Conservation (phyloP, 2,329 filamentous ascomycete species). For the Paraconiothyrium brasiliense region DNA sequence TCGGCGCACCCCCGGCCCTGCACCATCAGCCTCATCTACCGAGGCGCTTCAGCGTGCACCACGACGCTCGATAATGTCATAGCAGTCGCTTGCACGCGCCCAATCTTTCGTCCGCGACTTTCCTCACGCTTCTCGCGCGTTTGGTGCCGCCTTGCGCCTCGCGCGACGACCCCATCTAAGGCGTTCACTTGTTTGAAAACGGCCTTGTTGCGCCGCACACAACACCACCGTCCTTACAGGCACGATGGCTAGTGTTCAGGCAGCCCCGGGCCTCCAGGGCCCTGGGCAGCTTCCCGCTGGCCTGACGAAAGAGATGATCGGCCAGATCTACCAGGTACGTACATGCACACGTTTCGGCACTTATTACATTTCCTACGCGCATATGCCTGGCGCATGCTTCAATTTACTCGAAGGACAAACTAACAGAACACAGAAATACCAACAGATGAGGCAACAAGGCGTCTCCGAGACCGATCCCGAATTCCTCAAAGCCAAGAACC, state of each 20-base stretch:
- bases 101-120: constrained; percentile 34
- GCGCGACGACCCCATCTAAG: constrained; percentile 32
- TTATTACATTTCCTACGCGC: constrained; percentile 20
- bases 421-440: constrained; percentile 75
- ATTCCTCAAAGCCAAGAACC: constrained; percentile 80
- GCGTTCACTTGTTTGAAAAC: constrained; percentile 21
- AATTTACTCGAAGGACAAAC: constrained; percentile 22
- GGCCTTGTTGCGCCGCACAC: constrained; percentile 26
- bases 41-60: constrained; percentile 36
- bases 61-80: constrained; percentile 48
- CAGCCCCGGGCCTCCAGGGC: constrained; percentile 73
- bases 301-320: constrained; percentile 79
- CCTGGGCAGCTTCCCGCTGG: constrained; percentile 70
- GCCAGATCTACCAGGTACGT: constrained; percentile 75
- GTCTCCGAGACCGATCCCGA: constrained; percentile 86
- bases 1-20: constrained; percentile 40
- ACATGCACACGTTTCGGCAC: constrained; percentile 7
- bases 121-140: constrained; percentile 36
- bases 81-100: constrained; percentile 39
- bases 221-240: constrained; percentile 23
- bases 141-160: constrained; percentile 24
- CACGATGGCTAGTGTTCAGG: constrained; percentile 82
- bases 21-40: constrained; percentile 45
- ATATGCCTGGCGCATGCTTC: constrained; percentile 14
- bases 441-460: constrained; percentile 86